Conservation (phyloP, 2,329 filamentous ascomycete genomes). For the Dothideomycetes sp. region DNA sequence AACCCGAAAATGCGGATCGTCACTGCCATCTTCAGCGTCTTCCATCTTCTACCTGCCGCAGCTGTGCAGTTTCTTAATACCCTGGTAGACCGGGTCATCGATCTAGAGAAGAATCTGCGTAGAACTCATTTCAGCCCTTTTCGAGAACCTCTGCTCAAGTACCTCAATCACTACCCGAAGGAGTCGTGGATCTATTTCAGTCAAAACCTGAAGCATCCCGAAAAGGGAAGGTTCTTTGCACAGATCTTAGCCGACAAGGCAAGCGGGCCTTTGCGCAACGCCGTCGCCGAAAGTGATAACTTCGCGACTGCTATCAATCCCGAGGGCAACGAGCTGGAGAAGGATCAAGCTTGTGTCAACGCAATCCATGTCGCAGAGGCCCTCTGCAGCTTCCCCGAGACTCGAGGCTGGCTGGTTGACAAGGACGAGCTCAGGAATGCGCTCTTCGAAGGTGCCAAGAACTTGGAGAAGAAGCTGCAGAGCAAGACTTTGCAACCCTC, state of each 20-base stretch:
- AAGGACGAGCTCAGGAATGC: slow-evolving; percentile 47
- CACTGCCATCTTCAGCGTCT: slow-evolving; percentile 89
- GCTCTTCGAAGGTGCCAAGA: slow-evolving; percentile 56
- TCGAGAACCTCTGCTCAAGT: slow-evolving; percentile 79
- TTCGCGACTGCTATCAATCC: slow-evolving; percentile 55
- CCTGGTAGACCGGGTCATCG: slow-evolving; percentile 80
- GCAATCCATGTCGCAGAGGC: slow-evolving; percentile 77
- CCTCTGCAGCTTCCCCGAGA: slow-evolving; percentile 55
- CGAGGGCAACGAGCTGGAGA: slow-evolving; percentile 52
- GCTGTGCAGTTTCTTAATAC: slow-evolving; percentile 86
- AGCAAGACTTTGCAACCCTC: slow-evolving; percentile 56
- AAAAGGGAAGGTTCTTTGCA: slow-evolving; percentile 81
- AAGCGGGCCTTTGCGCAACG: slow-evolving; percentile 63
- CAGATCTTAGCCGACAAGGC: slow-evolving; percentile 70
- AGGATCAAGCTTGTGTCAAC: slow-evolving; percentile 73
- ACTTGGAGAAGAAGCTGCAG: slow-evolving; percentile 65
- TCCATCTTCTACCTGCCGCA: slow-evolving; percentile 84
- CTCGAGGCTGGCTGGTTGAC: slow-evolving; percentile 54
- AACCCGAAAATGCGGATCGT: slow-evolving; percentile 89
- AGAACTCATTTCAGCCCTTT: slow-evolving; percentile 88
- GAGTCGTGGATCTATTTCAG: slow-evolving; percentile 76
- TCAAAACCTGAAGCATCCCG: slow-evolving; percentile 70
- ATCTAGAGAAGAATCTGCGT: slow-evolving; percentile 73
- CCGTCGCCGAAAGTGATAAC: slow-evolving; percentile 61
- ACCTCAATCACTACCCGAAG: slow-evolving; percentile 83